Evolutionary conservation across 352 stramenopile species (phyloP), one percentile per base, ranked within the genome.

Genomic region (Pythium myriotylum): DNA sequence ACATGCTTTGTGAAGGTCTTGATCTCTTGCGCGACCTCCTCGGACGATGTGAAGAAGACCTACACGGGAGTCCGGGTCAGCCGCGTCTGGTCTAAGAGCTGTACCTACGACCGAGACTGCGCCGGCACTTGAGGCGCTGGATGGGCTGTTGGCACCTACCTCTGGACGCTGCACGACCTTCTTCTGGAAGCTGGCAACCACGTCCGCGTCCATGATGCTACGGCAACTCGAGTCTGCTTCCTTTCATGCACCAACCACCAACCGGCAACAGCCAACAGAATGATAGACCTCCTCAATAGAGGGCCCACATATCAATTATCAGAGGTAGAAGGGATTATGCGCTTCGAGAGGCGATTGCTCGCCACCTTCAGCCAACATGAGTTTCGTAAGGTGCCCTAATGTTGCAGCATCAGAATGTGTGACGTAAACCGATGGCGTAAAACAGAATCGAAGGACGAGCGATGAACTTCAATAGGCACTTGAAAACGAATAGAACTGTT

Each of bases 1-100:
- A 84, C 73, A 74, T 92, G 76, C 80, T 94, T 94, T 12, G 80
- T 84, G 59, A 94, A 88, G 32, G 67, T 55, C 58, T 89, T 85
- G 60, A 93, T 85, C 50, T 88, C 72, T 33, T 62, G 63, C 7
- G 81, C 80, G 9, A 91, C 63, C 33, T 85, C 71, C 32, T 86
- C 73, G 8, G 83, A 91, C 35, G 84, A 77, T 32, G 80, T 89
- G 68, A 93, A 93, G 64, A 93, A 93, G 24, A 79, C 75, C 81
- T 91, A 63, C 26, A 32, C 5, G 14, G 29, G 10, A 1, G 10
- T 35, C 10, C 5, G 29, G 5, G 29, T 35, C 29, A 35, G 29
- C 5, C 5, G 29, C 29, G 29, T 35, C 29, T 35, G 10, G n/a
- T n/a, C n/a, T n/a, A n/a, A n/a, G n/a, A n/a, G n/a, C n/a, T n/a